Base-by-base conservation (phyloP, 2,329 filamentous ascomycete genomes). In the Escovopsis weberi region DNA sequence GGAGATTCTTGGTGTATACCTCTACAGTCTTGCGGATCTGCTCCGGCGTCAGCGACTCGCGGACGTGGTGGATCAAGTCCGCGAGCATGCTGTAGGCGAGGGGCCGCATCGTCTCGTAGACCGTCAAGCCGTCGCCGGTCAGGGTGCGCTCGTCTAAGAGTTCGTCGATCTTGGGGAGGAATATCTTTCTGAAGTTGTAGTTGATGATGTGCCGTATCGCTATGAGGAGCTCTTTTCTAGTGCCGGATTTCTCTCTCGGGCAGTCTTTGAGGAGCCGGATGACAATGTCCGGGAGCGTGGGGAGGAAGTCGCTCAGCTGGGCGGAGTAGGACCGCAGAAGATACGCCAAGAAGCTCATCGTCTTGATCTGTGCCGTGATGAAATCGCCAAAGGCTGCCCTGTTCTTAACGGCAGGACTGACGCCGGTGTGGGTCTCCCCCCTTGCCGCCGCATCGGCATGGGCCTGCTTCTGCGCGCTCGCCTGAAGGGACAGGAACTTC, bases 141-240 rank as follows among this genome's bases (percentile, higher is more conserved):
- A 99, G 64, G 0, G 88, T 96, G 52, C 85, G 75, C 65, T 96
- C 88, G 51, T 99, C 91, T 38, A 99, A 67, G 33, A 99, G 71
- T 57, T 95, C 87, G 51, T 96, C 87, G 51, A 99, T 95, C 61
- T 94, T 94, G 33, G 80, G 80, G 26, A 96, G 66, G 57, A 98
- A 98, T 42, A 96, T 94, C 57, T 87, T 89, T 44, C 91, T 73
- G 53, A 95, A 96, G 57, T 96, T 96, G 65, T 96, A 96, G 63
- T 96, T 98, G 61, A 98, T 95, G 53, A 98, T 95, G 57, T 99
- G 93, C 19, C 93, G 77, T 45, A 98, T 95, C 0, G 91, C 93
- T 41, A 98, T 91, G 37, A 99, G 67, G 18, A 99, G 70, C 61
- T 99, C 91, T 59, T 98, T 99, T 15, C 93, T 75, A 1, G 89